Base-by-base conservation (phyloP, 306 rosid genomes). In the Myrica gale region DNA sequence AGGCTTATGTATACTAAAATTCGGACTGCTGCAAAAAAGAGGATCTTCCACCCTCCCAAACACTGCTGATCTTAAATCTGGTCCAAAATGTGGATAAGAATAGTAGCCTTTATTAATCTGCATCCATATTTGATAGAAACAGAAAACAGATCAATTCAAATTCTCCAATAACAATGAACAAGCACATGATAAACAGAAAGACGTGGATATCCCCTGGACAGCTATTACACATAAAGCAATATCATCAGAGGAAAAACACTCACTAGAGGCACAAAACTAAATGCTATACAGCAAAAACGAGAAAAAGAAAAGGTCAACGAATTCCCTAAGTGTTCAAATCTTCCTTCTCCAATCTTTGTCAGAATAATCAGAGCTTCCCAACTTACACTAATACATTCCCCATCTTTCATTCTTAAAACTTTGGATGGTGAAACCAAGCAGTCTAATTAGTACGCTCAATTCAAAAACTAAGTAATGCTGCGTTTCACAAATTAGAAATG, bases 41-140 rank as follows among this genome's bases (percentile, higher is more conserved):
- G 84, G 68, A 53, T 74, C 80, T 54, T 84, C 85, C 77, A 62
- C 46, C 78, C 65, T 71, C 72, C 77, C 80, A 69, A 47, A 68
- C 66, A 79, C 9, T 50, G 37, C 21, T 10, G 78, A 44, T 66
- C 85, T 84, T 21, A 71, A 48, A 74, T 84, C 87, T 71, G 61
- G 48, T 7, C 61, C 75, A 55, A 70, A 72, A 50, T 48, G 68
- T 12, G 80, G 61, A 72, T 67, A 65, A 37, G 48, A 74, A 50
- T 48, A 54, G 68, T 16, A 74, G 23, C 80, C 76, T 20, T 50
- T n/a, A 67, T 60, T 79, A 13, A 21, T 74, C 68, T 65, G 82
- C 66, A 73, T 65, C 82, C 70, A 65, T 11, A 53, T 62, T 70
- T 37, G 7, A 66, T 65, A 71, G 52, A 54, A 21, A 54, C 12